Evolutionary conservation across 495 filamentous ascomycete species (phyloP).

Genomic region (Penicillium egyptiacum): DNA sequence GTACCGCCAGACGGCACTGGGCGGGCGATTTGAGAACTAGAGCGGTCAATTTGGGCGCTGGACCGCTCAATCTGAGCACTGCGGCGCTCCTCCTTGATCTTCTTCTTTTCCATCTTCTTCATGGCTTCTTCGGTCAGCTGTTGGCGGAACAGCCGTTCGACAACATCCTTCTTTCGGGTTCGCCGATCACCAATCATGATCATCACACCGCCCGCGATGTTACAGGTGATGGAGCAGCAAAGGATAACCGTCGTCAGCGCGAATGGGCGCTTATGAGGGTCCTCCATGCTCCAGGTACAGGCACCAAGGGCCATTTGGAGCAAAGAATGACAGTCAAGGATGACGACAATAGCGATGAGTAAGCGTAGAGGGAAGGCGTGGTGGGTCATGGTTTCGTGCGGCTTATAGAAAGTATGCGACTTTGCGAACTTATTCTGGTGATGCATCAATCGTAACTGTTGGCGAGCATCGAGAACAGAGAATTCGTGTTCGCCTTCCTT

Average conservation of each 20-base stretch:
- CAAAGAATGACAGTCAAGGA: slow-evolving; percentile 73
- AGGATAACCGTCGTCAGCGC: slow-evolving; percentile 78
- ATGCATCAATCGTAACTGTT: slow-evolving; percentile 64
- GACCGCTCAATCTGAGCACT: slow-evolving; percentile 27
- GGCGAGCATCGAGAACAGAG: slow-evolving; percentile 59
- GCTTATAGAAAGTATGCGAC: slow-evolving; percentile 82
- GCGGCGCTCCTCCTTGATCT: slow-evolving; percentile 50
- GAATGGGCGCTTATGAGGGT: slow-evolving; percentile 55
- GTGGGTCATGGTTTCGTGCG: slow-evolving; percentile 78
- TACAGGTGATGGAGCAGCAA: slow-evolving; percentile 69
- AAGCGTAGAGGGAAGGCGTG: slow-evolving; percentile 72
- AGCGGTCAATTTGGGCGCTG: slow-evolving; percentile 21
- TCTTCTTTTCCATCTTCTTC: slow-evolving; percentile 65
- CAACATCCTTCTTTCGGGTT: slow-evolving; percentile 78
- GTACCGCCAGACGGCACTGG: slow-evolving; percentile 13
- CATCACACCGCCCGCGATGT: slow-evolving; percentile 67
- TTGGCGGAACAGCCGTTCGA: slow-evolving; percentile 70
- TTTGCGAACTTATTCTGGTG: slow-evolving; percentile 74
- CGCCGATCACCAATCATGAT: slow-evolving; percentile 70
- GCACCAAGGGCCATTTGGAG: slow-evolving; percentile 75
- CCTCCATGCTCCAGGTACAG: slow-evolving; percentile 71
- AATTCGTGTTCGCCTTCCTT: slow-evolving; percentile 49
- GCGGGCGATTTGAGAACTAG: slow-evolving; percentile 12
- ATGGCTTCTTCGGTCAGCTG: slow-evolving; percentile 72
- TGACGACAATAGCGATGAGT: slow-evolving; percentile 66